Conservation (phyloP, 148 eudicot genomes). For the Fallopia convolvulus region DNA sequence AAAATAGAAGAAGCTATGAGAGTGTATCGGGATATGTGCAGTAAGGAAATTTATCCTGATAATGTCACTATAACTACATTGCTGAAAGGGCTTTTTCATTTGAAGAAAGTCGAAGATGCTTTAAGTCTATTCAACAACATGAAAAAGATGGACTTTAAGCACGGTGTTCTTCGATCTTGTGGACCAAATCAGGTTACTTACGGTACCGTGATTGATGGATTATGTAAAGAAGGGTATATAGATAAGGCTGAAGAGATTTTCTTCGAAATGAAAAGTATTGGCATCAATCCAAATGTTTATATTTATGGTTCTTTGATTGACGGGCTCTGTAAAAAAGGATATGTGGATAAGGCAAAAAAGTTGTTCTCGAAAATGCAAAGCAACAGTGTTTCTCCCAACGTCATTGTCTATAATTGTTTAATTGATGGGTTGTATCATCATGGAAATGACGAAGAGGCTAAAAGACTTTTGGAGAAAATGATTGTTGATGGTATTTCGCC, state of each 20-base stretch:
- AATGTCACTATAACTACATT: constrained; percentile 15
- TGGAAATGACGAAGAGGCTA: neutral
- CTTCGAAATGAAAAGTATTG: constrained; percentile 15
- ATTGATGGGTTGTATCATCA: constrained; percentile 20
- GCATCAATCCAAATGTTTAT: constrained; percentile 12
- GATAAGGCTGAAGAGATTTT: neutral
- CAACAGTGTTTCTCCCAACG: constrained; percentile 15
- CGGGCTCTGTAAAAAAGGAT: constrained; percentile 16
- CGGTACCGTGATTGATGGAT: neutral
- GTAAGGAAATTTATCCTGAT: constrained; percentile 10
- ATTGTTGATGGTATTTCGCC: no score
- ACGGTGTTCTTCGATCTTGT: no score
- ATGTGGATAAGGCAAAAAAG: neutral
- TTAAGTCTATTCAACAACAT: constrained; percentile 1
- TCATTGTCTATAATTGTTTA: no score
- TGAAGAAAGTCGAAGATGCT: constrained; percentile 19
- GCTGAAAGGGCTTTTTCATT: constrained; percentile 21
- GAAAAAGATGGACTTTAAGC: no score
- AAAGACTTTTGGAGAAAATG: no score
- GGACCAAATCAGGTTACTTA: no score
- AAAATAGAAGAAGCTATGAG: constrained; percentile 20
- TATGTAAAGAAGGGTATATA: neutral
- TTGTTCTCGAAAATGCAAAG: constrained; percentile 17
- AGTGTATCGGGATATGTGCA: constrained; percentile 17
- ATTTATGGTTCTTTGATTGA: constrained; percentile 17